Percentiles rank a stretch among this genome's conserved stretches.
Evolutionary conservation across 2,329 filamentous ascomycete species (phyloP).

Genomic region (Trichoderma guizhouense): DNA sequence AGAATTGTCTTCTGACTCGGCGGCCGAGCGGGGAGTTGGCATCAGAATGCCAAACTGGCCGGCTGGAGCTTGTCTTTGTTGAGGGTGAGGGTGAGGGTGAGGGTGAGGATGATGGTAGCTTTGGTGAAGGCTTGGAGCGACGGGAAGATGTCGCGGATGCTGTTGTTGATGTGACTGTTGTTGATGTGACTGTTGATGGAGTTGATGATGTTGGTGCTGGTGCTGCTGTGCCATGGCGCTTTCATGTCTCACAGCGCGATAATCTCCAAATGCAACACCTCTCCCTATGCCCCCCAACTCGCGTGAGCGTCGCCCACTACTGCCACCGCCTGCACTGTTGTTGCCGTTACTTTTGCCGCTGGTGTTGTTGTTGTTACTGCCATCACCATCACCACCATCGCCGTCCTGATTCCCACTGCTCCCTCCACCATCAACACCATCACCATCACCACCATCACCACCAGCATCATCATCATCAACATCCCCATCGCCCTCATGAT

Average conservation of each 20-base stretch:
- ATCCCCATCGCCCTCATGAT: background rate
- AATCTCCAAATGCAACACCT: background rate
- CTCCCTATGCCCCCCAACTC: background rate
- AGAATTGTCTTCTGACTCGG: background rate
- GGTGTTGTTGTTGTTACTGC: background rate
- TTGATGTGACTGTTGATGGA: background rate
- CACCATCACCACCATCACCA: background rate
- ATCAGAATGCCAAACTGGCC: constrained; percentile 48
- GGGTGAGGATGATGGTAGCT: constrained; percentile 15
- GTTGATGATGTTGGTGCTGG: background rate
- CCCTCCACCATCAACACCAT: background rate
- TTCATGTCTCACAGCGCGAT: background rate
- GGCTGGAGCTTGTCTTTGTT: background rate
- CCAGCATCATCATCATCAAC: background rate
- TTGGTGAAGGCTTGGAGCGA: background rate
- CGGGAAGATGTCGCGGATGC: background rate
- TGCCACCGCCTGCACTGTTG: background rate
- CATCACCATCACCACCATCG: background rate
- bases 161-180: constrained; percentile 2
- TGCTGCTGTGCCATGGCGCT: background rate
- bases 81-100: constrained; percentile 13
- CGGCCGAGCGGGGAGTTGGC: background rate
- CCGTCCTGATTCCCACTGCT: background rate
- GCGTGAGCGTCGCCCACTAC: background rate
- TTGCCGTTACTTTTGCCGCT: background rate